Percentiles rank a stretch among this genome's conserved stretches.
These are phyloP conservation scores for Gryganskiella cystojenkinii DNA, from an alignment of 192 early-diverging fungal genomes.

Conservation along the genomic window DNA sequence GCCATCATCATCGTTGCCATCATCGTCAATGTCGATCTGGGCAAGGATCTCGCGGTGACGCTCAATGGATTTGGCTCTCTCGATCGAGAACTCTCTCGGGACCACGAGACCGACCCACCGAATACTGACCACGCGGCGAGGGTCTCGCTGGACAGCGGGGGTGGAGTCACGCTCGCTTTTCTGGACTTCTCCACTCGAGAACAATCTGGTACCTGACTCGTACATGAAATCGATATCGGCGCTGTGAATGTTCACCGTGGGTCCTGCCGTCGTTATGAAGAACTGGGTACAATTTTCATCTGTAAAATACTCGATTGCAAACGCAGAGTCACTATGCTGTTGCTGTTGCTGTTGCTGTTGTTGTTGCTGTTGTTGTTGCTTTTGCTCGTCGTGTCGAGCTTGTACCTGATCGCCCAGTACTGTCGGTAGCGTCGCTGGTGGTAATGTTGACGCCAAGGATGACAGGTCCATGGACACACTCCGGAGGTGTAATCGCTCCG, in stretches of 20 bases:
- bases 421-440: background rate
- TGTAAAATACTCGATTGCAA: conserved; percentile 12
- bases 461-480: background rate
- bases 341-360: too few relatives aligned
- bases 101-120: conserved; percentile 7
- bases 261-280: background rate
- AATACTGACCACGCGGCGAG: background rate
- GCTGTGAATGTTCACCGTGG: background rate
- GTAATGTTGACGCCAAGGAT: background rate
- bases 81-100: background rate
- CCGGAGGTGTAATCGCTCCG: conserved; percentile 5
- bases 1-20: too few relatives aligned
- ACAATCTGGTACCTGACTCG: too few relatives aligned
- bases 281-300: background rate
- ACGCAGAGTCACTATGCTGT: background rate
- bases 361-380: too few relatives aligned
- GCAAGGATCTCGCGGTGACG: too few relatives aligned
- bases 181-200: too few relatives aligned
- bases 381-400: too few relatives aligned
- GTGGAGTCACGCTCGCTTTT: too few relatives aligned
- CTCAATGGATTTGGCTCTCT: too few relatives aligned
- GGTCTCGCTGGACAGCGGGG: background rate
- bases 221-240: background rate
- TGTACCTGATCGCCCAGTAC: too few relatives aligned
- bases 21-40: too few relatives aligned